Base-by-base conservation (phyloP, 495 filamentous ascomycete species). In the Peziza echinospora region DNA sequence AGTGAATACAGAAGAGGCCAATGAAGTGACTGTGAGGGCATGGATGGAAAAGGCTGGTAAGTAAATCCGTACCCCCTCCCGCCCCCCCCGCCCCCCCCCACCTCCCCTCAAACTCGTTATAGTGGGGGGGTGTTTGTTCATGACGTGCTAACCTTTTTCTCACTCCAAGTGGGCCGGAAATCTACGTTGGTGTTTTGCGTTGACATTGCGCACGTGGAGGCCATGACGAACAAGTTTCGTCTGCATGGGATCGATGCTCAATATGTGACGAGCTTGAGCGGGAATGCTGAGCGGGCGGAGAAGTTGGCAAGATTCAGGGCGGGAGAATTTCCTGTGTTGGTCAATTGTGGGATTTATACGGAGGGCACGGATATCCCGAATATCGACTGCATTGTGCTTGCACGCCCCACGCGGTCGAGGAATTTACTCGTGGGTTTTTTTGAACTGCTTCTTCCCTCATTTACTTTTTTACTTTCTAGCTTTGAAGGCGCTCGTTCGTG, bases 301-400 rank as follows among this genome's bases (percentile, higher is more conserved):
- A 67, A 71, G 5, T 62, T 99, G 1, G 75, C 78, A 24, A 70
- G 68, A 4, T 99, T 99, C 60, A 79, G 67, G 45, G 66, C 64
- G 0, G 68, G 73, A n/a, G 70, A 87, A 47, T 94, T 77, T 47
- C 83, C 82, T 0, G 82, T 99, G 5, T 71, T 99, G 13, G 60
- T 99, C 26, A 99, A 99, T 59, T 96, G 89, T 60, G 85, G 85
- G 3, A 76, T 99, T 43, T 94, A 93, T 53, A 96, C 87, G 2
- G 89, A 99, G 65, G 57, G 80, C 11, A 99, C 91, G 8, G 89
- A 99, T 57, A 89, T 96, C 16, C 89, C 89, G 3, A 96, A 96
- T 58, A 83, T 96, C 48, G 89, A 99, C 60, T 96, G 89, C 49
- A 71, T 99, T 8, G 57, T 99, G 10, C 67, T 99, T 34, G 86